A percentile compares a stretch with the other conserved stretches of the same genome.
Evolutionary conservation across 768 basidiomycete species (phyloP).

Genomic region (Hygrophoropsis aurantiaca): DNA sequence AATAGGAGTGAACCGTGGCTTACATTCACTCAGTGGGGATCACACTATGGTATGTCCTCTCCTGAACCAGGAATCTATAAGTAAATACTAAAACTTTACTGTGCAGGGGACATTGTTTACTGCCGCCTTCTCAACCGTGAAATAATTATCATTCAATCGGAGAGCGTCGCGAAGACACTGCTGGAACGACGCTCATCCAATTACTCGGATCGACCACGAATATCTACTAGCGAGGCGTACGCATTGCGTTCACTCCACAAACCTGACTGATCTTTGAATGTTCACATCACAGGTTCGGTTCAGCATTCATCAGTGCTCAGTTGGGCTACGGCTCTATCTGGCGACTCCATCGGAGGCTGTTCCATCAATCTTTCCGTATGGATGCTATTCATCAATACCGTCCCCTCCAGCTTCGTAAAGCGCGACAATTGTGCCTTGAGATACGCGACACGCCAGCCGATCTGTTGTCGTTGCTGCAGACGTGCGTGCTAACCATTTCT

Average conservation of each 20-base stretch:
- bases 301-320: constrained; percentile 6
- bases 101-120: not conserved
- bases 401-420: constrained; percentile 1
- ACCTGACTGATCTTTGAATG: not conserved
- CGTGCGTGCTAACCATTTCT: not conserved
- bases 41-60: constrained; percentile 18
- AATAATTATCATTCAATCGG: constrained; percentile 5
- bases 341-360: constrained; percentile 14
- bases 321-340: constrained; percentile 13
- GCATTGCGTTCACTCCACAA: not conserved
- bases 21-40: constrained; percentile 32
- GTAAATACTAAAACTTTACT: not conserved
- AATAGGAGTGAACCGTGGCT: constrained; percentile 28
- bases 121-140: not conserved
- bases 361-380: constrained; percentile 11
- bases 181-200: constrained; percentile 3
- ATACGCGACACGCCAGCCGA: constrained; percentile 1
- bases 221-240: not conserved
- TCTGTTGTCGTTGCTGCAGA: not conserved
- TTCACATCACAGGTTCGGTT: constrained; percentile 4
- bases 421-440: not conserved
- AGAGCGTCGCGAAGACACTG: not conserved
- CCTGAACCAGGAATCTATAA: not conserved
- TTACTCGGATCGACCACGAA: constrained; percentile 4
- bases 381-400: constrained; percentile 4